A percentile compares a stretch with the other conserved stretches of the same genome.
phyloP scores from a whole-genome alignment of 805 yeast genomes.

The Candida maesae region DNA sequence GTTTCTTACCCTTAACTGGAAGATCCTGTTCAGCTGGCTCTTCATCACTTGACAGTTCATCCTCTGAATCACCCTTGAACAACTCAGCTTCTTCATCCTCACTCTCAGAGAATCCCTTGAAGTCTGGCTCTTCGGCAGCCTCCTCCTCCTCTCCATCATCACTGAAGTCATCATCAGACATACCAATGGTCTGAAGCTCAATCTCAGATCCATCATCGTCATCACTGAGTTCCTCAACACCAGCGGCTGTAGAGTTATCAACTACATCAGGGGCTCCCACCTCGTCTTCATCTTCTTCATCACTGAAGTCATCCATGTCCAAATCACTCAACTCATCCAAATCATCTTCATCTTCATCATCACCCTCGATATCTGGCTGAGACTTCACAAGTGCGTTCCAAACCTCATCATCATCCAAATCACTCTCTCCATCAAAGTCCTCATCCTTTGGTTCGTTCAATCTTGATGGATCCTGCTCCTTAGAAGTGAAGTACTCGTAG shows the following conservation, averaged over 20 bases:
- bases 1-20: slow-evolving; percentile 27
- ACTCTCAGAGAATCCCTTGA: slow-evolving; percentile 33
- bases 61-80: slow-evolving; percentile 35
- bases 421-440: slow-evolving; percentile 40
- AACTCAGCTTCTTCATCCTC: slow-evolving; percentile 37
- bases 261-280: neutral
- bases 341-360: slow-evolving; percentile 29
- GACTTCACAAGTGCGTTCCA: slow-evolving; percentile 78
- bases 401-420: slow-evolving; percentile 64
- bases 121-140: slow-evolving; percentile 26
- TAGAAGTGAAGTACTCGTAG: slow-evolving; percentile 74
- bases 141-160: slow-evolving; percentile 36
- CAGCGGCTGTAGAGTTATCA: slow-evolving; percentile 21
- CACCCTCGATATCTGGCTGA: slow-evolving; percentile 67
- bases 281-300: slow-evolving; percentile 43
- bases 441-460: slow-evolving; percentile 30
- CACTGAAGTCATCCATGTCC: slow-evolving; percentile 34
- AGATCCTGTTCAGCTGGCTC: slow-evolving; percentile 17
- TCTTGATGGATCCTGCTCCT: slow-evolving; percentile 39
- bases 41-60: slow-evolving; percentile 33
- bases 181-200: slow-evolving; percentile 17
- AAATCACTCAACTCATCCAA: slow-evolving; percentile 57
- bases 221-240: slow-evolving; percentile 20
- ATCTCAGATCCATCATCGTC: slow-evolving; percentile 13
- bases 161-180: slow-evolving; percentile 28